phyloP scores from a whole-genome alignment of 768 basidiomycete genomes.

The Lactifluus echinatus region DNA sequence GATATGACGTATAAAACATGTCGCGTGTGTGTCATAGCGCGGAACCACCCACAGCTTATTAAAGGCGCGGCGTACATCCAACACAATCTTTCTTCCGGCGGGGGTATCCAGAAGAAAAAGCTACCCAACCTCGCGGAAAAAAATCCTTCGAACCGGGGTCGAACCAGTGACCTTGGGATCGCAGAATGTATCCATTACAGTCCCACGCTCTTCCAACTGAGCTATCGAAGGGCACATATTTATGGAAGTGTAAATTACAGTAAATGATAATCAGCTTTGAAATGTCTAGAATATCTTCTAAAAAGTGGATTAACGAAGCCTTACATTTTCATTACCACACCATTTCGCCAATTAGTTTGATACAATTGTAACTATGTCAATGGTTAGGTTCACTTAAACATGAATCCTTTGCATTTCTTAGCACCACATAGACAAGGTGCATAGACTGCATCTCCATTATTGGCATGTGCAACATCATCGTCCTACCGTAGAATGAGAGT shows the following conservation, averaged over 20 bases:
- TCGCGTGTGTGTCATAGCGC: neutral
- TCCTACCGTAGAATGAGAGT: neutral
- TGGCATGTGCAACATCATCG: slow-evolving; percentile 1
- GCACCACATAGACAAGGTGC: slow-evolving; percentile 45
- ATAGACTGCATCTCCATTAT: slow-evolving; percentile 35
- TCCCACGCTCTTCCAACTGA: slow-evolving; percentile 20
- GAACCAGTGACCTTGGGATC: slow-evolving; percentile 19
- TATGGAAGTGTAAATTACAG: too few relatives aligned
- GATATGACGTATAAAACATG: neutral
- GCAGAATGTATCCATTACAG: slow-evolving; percentile 10
- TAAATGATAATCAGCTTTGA: too few relatives aligned
- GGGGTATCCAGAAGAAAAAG: neutral
- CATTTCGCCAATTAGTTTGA: neutral
- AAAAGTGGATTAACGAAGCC: neutral
- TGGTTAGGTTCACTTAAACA: slow-evolving; percentile 20
- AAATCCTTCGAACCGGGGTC: slow-evolving; percentile 18
- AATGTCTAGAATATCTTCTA: too few relatives aligned
- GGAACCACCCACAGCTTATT: too few relatives aligned
- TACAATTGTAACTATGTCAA: neutral
- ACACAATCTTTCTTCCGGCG: neutral
- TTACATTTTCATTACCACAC: neutral
- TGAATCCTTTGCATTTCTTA: slow-evolving; percentile 38
- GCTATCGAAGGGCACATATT: slow-evolving; percentile 9
- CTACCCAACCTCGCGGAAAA: neutral
- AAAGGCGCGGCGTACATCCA: too few relatives aligned